These are phyloP conservation scores for Delonix regia DNA, from an alignment of 306 rosid species.

Conservation along the genomic window DNA sequence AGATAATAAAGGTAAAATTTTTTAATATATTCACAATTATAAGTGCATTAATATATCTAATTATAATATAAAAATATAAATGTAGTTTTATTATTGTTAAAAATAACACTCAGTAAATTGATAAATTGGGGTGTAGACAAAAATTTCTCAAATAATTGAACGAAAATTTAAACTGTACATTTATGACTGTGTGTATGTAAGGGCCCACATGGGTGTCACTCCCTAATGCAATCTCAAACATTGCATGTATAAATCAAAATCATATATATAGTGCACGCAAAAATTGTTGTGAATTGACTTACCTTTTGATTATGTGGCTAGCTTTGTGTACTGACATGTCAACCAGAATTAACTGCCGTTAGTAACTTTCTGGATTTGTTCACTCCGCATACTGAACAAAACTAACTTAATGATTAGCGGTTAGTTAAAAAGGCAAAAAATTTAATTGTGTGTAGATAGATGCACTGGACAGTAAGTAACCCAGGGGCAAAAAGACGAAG, in stretches of 20 bases:
- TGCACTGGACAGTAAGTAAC: not conserved
- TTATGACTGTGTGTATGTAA: no score
- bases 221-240: not conserved
- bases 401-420: not conserved
- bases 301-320: constrained; percentile 32
- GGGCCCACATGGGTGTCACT: not conserved
- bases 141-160: no score
- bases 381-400: constrained; percentile 31
- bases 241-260: not conserved
- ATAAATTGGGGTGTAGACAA: no score
- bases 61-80: no score
- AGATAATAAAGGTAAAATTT: no score
- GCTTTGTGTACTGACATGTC: constrained; percentile 4
- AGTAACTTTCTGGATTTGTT: constrained; percentile 21
- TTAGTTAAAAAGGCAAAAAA: not conserved
- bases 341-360: not conserved
- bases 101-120: no score
- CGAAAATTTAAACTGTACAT: no score
- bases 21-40: no score
- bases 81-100: no score
- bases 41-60: no score
- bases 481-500: not conserved
- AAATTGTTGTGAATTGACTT: constrained; percentile 10
- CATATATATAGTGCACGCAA: not conserved
- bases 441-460: not conserved